phyloP scores from a whole-genome alignment of 2,329 filamentous ascomycete genomes.

The Dothistroma pini region DNA sequence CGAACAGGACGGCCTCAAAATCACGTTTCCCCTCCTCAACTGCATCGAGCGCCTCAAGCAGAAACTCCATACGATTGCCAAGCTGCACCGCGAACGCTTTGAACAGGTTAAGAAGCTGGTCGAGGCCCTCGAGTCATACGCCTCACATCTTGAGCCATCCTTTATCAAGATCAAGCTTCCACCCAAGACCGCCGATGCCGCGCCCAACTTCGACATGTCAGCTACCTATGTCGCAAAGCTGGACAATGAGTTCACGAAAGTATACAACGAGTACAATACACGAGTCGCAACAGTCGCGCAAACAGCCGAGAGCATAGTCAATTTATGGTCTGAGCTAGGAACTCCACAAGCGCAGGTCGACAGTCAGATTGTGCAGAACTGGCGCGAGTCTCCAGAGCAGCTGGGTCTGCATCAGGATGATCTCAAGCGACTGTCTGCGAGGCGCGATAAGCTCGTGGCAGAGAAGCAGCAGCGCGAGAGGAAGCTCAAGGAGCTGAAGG shows the following conservation, averaged over 20 bases:
- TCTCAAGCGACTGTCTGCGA: slow-evolving; percentile 65
- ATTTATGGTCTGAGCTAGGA: slow-evolving; percentile 92
- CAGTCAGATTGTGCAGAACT: slow-evolving; percentile 77
- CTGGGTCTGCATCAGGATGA: slow-evolving; percentile 89
- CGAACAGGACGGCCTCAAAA: slow-evolving; percentile 65
- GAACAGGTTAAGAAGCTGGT: slow-evolving; percentile 96
- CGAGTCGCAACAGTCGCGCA: slow-evolving; percentile 72
- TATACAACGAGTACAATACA: slow-evolving; percentile 94
- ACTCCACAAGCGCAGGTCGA: slow-evolving; percentile 93
- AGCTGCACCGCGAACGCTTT: slow-evolving; percentile 83
- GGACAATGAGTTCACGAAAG: slow-evolving; percentile 85
- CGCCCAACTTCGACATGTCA: slow-evolving; percentile 88
- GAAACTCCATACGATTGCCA: slow-evolving; percentile 75
- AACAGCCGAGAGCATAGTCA: slow-evolving; percentile 79
- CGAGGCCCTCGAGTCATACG: slow-evolving; percentile 91
- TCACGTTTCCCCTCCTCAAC: slow-evolving; percentile 77
- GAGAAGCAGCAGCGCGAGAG: slow-evolving; percentile 86
- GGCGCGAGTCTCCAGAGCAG: slow-evolving; percentile 88
- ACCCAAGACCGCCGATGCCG: slow-evolving; percentile 73
- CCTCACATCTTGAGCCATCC: slow-evolving; percentile 84
- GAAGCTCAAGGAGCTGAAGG: slow-evolving; percentile 69
- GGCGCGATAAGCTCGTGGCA: slow-evolving; percentile 76
- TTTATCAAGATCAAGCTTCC: slow-evolving; percentile 85
- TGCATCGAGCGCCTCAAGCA: slow-evolving; percentile 81
- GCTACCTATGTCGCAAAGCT: slow-evolving; percentile 80